phyloP scores from a whole-genome alignment of 129 eudicot genomes.

The Lactuca saligna region DNA sequence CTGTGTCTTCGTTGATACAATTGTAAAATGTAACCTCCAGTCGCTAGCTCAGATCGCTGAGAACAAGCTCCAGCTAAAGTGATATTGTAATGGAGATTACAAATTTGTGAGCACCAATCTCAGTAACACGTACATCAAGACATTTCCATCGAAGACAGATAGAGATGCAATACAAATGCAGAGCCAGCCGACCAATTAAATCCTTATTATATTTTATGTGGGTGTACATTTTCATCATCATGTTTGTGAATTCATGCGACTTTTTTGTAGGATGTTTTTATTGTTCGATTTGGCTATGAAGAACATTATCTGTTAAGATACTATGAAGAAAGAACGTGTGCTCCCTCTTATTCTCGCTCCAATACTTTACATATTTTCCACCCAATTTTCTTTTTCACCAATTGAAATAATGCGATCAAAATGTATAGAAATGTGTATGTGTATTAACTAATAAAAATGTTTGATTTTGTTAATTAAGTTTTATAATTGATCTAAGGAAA shows the following conservation, averaged over 20 bases:
- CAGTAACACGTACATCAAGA: slow-evolving; percentile 7
- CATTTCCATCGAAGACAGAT: not conserved
- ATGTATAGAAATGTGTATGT: not conserved
- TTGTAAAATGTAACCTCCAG: slow-evolving; percentile 76
- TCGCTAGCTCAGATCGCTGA: slow-evolving; percentile 70
- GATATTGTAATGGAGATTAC: not conserved
- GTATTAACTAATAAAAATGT: too few relatives aligned
- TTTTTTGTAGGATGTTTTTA: slow-evolving; percentile 22
- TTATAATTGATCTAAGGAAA: not conserved
- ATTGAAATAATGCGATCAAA: not conserved
- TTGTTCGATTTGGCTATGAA: slow-evolving; percentile 17
- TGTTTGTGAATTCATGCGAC: slow-evolving; percentile 19
- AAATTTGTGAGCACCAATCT: slow-evolving; percentile 7
- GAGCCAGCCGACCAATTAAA: slow-evolving; percentile 14
- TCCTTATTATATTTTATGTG: slow-evolving; percentile 19
- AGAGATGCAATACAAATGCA: not conserved
- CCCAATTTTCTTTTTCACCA: not conserved
- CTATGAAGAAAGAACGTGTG: slow-evolving; percentile 11
- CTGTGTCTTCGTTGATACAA: slow-evolving; percentile 76
- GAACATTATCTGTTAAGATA: slow-evolving; percentile 12
- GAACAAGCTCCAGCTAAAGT: slow-evolving; percentile 35
- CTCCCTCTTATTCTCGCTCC: slow-evolving; percentile 17
- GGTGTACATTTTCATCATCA: slow-evolving; percentile 31
- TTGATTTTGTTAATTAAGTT: too few relatives aligned
- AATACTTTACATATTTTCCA: not conserved